Percentiles rank a stretch among this genome's conserved stretches.
phyloP scores from a whole-genome alignment of 768 basidiomycete species.

The Trametes elegans region DNA sequence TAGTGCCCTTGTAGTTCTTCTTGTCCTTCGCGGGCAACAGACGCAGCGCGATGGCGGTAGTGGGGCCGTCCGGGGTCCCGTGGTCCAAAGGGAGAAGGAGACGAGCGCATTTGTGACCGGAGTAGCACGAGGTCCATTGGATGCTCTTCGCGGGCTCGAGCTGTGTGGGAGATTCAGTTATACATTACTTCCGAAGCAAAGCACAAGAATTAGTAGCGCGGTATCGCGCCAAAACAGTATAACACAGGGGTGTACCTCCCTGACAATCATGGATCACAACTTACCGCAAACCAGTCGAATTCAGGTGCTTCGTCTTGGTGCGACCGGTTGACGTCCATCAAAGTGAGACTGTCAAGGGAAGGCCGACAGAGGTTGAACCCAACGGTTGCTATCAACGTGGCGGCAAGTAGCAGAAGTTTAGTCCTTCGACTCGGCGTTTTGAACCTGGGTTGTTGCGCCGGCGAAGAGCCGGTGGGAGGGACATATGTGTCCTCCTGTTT shows the following conservation, averaged over 20 bases:
- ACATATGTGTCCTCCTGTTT: too few species aligned
- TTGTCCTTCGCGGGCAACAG: constrained; percentile 16
- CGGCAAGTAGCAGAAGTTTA: not conserved
- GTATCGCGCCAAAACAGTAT: too few species aligned
- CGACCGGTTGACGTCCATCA: too few species aligned
- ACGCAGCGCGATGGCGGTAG: constrained; percentile 19
- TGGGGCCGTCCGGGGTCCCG: constrained; percentile 17
- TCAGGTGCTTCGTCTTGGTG: not conserved
- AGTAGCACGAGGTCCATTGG: constrained; percentile 17
- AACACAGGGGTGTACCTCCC: too few species aligned
- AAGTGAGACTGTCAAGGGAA: too few species aligned
- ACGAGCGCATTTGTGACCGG: constrained; percentile 16
- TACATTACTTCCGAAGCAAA: not conserved
- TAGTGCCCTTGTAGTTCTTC: constrained; percentile 14
- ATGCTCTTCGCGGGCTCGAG: constrained; percentile 1
- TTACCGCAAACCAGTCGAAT: constrained; percentile 6
- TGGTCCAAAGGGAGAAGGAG: constrained; percentile 21
- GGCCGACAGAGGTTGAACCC: not conserved
- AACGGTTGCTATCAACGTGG: not conserved
- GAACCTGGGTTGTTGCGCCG: not conserved
- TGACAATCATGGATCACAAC: not conserved
- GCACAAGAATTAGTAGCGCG: too few species aligned
- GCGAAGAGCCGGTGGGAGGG: not conserved
- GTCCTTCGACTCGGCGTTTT: not conserved
- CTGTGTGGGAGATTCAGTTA: not conserved